phyloP scores from a whole-genome alignment of 495 filamentous ascomycete genomes.

The Cenococcum geophilum region DNA sequence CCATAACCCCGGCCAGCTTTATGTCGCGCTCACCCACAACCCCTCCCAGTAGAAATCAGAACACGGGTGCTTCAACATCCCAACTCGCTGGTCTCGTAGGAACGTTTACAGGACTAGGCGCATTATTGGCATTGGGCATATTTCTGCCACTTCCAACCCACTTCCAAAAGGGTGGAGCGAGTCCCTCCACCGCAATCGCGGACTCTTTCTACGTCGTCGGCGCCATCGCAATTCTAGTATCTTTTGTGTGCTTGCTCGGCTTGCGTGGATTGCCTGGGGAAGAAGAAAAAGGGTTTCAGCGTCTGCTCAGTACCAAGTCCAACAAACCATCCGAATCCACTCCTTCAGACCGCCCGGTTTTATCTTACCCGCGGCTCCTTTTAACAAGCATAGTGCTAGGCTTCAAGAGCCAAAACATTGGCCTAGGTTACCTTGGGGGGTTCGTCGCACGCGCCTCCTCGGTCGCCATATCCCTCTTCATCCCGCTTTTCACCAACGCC shows the following conservation, averaged over 20 bases:
- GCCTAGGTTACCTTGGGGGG: slow-evolving; percentile 82
- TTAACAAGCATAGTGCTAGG: slow-evolving; percentile 65
- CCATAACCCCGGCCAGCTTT: slow-evolving; percentile 41
- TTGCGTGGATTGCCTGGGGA: slow-evolving; percentile 72
- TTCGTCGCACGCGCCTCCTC: slow-evolving; percentile 96
- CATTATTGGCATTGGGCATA: slow-evolving; percentile 68
- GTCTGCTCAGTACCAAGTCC: slow-evolving; percentile 39
- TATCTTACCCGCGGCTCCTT: slow-evolving; percentile 42
- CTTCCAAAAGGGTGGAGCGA: slow-evolving; percentile 61
- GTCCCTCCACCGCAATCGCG: slow-evolving; percentile 61
- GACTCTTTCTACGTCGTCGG: slow-evolving; percentile 83
- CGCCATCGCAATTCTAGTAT: slow-evolving; percentile 60
- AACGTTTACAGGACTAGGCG: slow-evolving; percentile 85
- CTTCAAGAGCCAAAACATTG: slow-evolving; percentile 66
- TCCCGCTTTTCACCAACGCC: slow-evolving; percentile 83
- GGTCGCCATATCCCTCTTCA: slow-evolving; percentile 88
- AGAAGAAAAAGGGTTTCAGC: slow-evolving; percentile 61
- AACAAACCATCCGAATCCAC: slow-evolving; percentile 10
- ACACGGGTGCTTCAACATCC: slow-evolving; percentile 44
- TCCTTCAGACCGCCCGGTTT: background rate
- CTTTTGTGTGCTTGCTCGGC: slow-evolving; percentile 70
- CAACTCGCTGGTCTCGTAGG: slow-evolving; percentile 84
- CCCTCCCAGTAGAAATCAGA: slow-evolving; percentile 2
- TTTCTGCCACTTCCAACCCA: slow-evolving; percentile 83
- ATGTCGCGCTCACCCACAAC: slow-evolving; percentile 28